A percentile compares a stretch with the other conserved stretches of the same genome.
Conservation (phyloP, 1,284 basidiomycete species). For the Ganoderma sp. region DNA sequence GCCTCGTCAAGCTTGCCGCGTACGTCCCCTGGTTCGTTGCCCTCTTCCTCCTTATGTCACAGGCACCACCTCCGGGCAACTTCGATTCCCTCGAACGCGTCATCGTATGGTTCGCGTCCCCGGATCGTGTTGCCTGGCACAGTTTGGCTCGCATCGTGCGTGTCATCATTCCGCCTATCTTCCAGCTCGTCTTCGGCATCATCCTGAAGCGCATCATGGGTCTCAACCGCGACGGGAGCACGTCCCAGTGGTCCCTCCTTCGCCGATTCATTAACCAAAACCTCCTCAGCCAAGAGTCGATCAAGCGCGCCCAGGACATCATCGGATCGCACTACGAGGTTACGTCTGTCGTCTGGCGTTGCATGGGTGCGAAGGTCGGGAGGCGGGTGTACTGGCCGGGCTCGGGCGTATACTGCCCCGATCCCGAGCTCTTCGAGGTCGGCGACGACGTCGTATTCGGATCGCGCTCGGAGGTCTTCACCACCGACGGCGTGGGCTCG, state of each 20-base stretch:
- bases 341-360: conserved; percentile 47
- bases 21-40: conserved; percentile 51
- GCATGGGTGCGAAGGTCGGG: conserved; percentile 55
- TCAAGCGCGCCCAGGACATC: conserved; percentile 48
- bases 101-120: conserved; percentile 51
- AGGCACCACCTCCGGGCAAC: conserved; percentile 41
- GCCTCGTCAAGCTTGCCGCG: conserved; percentile 41
- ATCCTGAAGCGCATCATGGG: conserved; percentile 49
- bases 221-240: conserved; percentile 42
- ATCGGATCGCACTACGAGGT: conserved; percentile 52
- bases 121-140: conserved; percentile 47
- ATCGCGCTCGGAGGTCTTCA: conserved; percentile 52
- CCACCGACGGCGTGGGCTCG: conserved; percentile 49
- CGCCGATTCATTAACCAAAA: conserved; percentile 47
- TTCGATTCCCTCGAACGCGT: conserved; percentile 45
- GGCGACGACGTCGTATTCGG: conserved; percentile 56
- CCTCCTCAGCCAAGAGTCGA: conserved; percentile 44
- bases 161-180: conserved; percentile 45
- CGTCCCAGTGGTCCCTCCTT: conserved; percentile 43
- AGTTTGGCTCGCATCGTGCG: conserved; percentile 47
- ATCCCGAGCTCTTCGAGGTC: conserved; percentile 53
- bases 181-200: conserved; percentile 48
- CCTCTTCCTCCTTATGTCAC: conserved; percentile 43
- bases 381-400: conserved; percentile 56
- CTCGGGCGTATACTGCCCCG: conserved; percentile 50